Percentiles rank a stretch among this genome's conserved stretches.
These are phyloP conservation scores for Tetrahymena malaccensis DNA, from an alignment of 73 alveolate species.

Conservation along the genomic window DNA sequence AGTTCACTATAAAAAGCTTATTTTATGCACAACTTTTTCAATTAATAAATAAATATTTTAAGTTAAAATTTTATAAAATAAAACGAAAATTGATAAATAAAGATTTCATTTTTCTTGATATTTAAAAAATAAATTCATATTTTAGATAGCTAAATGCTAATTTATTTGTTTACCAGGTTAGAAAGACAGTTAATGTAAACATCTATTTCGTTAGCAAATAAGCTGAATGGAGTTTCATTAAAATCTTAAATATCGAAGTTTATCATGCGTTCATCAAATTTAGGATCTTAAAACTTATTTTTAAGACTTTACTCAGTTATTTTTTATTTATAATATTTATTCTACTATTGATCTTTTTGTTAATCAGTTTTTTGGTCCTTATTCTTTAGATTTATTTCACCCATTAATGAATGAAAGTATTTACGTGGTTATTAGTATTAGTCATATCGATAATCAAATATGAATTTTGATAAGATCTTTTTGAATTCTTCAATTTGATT, in stretches of 20 bases:
- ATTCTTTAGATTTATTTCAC: too few species aligned
- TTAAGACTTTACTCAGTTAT: not conserved
- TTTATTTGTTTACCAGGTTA: not conserved
- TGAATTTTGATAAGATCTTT: not conserved
- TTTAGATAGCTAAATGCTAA: too few species aligned
- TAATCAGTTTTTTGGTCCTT: too few species aligned
- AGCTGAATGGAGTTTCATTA: not conserved
- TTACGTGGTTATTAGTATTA: not conserved
- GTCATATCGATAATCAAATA: not conserved
- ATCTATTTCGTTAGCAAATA: not conserved
- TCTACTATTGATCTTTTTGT: too few species aligned
- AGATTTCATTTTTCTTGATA: too few species aligned
- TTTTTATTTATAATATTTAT: too few species aligned
- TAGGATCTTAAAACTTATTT: not conserved
- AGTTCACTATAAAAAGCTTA: not conserved
- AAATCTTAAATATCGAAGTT: not conserved
- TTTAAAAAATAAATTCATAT: too few species aligned
- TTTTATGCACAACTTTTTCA: not conserved
- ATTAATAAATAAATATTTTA: not conserved
- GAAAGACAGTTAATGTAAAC: not conserved
- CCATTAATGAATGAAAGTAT: not conserved
- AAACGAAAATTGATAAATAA: too few species aligned
- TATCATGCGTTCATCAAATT: not conserved
- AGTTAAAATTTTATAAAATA: too few species aligned
- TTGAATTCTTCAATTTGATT: not conserved